Base-by-base conservation (phyloP, 768 basidiomycete genomes). In the Macrolepiota dolichaula region DNA sequence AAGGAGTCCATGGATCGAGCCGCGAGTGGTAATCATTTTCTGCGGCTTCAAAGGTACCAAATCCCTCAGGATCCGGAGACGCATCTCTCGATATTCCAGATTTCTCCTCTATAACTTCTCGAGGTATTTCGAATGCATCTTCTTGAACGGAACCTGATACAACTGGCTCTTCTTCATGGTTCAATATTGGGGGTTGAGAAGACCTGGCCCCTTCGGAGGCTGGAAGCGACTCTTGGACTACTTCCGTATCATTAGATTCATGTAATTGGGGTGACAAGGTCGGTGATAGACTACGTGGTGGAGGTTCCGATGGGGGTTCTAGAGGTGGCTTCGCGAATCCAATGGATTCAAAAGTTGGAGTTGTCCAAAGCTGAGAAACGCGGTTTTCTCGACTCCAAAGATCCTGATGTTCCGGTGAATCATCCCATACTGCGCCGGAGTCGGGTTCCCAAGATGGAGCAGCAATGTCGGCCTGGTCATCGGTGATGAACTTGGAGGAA, bases 21-120 rank as follows among this genome's bases (percentile, higher is more conserved):
- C 36, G 51, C 9, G 52, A 19, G 17, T 15, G 15, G 19, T 60
- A 63, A 6, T 71, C 74, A 44, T 66, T 51, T 38, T 65, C 68
- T 27, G 64, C 68, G 37, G 51, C 68, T n/a, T 74, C 71, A 62
- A 89, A 89, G 2, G 82, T 79, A 17, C 85, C 83, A 66, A 86
- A 86, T 2, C 72, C 77, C 68, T 85, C 85, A n/a, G 79, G 77
- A 65, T 80, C 85, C 49, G 70, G 74, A 24, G 71, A 71, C 24
- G 65, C 60, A 9, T 49, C 52, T 15, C 27, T 49, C 13, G 36
- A 25, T 36, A 12, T 32, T 25, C 32, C 46, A 25, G 24, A 11
- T 27, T 22, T 22, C 11, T 49, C 47, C 24, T 24, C 22, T 11
- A 12, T 13, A 9, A n/a, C 35, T 22, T 37, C 32, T 35, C 32